phyloP scores from a whole-genome alignment of 208 protist species.

The Tetramitus jugosus region DNA sequence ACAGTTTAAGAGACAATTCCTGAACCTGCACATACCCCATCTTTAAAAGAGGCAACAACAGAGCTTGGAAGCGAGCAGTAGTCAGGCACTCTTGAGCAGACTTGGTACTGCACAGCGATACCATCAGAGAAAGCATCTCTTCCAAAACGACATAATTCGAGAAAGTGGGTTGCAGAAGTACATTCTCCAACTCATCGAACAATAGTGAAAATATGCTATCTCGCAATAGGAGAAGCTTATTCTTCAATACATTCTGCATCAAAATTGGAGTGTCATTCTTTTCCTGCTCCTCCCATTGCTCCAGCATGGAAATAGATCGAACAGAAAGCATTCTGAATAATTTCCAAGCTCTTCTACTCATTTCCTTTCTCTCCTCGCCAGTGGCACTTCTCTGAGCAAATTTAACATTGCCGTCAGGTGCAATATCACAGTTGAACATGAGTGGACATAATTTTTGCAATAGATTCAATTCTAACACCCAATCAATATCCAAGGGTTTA shows the following conservation, averaged over 20 bases:
- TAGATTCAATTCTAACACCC: neutral
- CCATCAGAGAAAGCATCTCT: slow-evolving; percentile 4
- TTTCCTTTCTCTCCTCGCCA: neutral
- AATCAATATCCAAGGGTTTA: neutral
- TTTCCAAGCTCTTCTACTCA: neutral
- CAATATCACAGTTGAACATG: neutral
- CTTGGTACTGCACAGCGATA: neutral
- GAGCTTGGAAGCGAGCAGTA: neutral
- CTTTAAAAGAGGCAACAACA: neutral
- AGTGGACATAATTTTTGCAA: neutral
- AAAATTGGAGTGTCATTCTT: neutral
- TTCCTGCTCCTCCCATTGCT: neutral
- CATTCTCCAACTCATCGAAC: neutral
- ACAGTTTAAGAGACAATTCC: neutral
- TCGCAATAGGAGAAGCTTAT: neutral
- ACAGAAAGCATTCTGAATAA: neutral
- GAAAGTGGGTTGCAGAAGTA: neutral
- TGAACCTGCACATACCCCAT: neutral
- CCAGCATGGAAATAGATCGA: neutral
- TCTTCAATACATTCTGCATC: no score
- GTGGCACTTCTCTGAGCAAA: neutral
- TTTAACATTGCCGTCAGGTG: neutral
- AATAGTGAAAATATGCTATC: neutral
- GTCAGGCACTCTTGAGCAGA: neutral
- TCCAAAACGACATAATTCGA: neutral